Evolutionary conservation across 352 stramenopile genomes (phyloP), one percentile per base, ranked within the genome.

Genomic region (Pythium sukuiense): DNA sequence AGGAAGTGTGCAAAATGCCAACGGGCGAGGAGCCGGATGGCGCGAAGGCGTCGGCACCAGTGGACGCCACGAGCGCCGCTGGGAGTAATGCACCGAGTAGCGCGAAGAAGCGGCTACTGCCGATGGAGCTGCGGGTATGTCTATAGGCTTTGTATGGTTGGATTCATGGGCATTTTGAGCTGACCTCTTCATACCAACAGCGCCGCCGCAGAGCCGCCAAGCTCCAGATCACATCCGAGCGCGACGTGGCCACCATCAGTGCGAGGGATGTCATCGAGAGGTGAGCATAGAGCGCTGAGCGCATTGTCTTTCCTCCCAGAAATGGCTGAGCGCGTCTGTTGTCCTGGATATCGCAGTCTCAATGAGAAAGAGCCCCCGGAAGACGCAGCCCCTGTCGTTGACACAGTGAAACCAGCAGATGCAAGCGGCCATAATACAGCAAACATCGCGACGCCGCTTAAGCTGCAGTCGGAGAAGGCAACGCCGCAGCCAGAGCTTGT

Each of bases 91-190:
- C 49, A 33, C 32, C 49, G 13, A 45, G 64, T n/a, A 60, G 55
- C 50, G 71, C 58, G 33, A 88, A 87, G 70, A 89, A 88, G 73
- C 73, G 84, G 9, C 64, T 92, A 24, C 69, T 92, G 45, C 84
- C 84, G 1, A 92, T 81, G 77, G 84, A 92, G 32, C 50, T 92
- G 61, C 78, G 84, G 55, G 84, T 92, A 30, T 49, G 84, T 79
- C 6, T 7, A 37, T 56, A 11, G 1, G 30, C n/a, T 12, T 6
- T 33, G 5, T n/a, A 18, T 37, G 20, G 0, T 2, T 7, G n/a
- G 43, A 13, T 14, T 11, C 4, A 50, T 20, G 43, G 20, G 24
- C 30, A 12, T 4, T 67, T 52, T 43, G 32, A 50, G 26, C 55
- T 55, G 20, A n/a, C 5, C 61, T 55, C 4, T 56, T 20, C 12